Evolutionary conservation across 164 flowering plant genomes (phyloP).

Genomic region (Aristolochia fimbriata): DNA sequence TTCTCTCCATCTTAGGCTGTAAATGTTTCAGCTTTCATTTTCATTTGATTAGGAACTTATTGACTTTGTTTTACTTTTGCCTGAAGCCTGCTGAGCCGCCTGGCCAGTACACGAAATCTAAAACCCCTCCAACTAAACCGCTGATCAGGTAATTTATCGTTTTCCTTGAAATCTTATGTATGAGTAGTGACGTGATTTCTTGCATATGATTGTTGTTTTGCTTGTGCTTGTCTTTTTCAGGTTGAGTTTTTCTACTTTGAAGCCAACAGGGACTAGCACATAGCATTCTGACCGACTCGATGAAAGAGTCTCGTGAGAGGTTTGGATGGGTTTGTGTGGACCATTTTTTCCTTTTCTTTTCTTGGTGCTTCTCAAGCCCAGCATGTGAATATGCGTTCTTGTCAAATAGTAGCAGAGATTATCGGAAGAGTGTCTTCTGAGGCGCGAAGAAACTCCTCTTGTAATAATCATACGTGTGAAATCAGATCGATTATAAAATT

Average conservation of each 20-base stretch:
- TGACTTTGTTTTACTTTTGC: background rate
- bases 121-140: slow-evolving; percentile 31
- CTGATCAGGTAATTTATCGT: slow-evolving; percentile 37
- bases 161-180: background rate
- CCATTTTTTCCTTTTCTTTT: too few species aligned
- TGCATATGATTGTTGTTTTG: background rate
- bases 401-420: too few species aligned
- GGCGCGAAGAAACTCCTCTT: too few species aligned
- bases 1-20: background rate
- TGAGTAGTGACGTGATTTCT: background rate
- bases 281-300: slow-evolving; percentile 4
- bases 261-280: slow-evolving; percentile 31
- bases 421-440: too few species aligned
- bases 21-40: background rate
- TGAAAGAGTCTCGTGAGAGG: too few species aligned
- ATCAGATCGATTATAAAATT: too few species aligned
- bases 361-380: too few species aligned
- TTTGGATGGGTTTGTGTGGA: too few species aligned
- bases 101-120: slow-evolving; percentile 18
- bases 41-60: background rate
- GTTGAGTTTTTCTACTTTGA: slow-evolving; percentile 49
- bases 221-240: slow-evolving; percentile 27
- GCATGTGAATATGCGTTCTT: too few species aligned
- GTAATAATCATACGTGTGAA: too few species aligned
- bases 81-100: slow-evolving; percentile 44